Evolutionary conservation across 306 rosid genomes (phyloP).

Genomic region (Mimosa bimucronata): DNA sequence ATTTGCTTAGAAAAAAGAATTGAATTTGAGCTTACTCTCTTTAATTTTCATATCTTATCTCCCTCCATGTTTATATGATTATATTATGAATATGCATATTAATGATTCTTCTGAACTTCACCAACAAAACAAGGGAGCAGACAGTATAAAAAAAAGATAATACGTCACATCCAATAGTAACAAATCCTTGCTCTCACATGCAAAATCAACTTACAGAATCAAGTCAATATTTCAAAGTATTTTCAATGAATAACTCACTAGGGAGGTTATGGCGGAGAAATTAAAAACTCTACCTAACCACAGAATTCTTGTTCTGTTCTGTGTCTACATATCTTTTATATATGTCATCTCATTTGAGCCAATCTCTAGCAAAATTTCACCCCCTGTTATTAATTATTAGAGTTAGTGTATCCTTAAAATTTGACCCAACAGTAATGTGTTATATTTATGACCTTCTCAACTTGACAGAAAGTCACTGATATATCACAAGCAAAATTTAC

Average conservation of each 20-base stretch:
- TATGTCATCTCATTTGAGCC: not conserved
- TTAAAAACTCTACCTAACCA: constrained; percentile 36
- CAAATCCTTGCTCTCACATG: constrained; percentile 26
- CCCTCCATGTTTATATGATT: not conserved
- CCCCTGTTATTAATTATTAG: not conserved
- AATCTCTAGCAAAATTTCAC: not conserved
- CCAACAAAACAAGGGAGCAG: not conserved
- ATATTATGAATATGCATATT: not conserved
- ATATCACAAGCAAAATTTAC: constrained; percentile 40
- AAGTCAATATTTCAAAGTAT: constrained; percentile 40
- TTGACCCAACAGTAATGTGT: not conserved
- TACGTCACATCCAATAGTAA: constrained; percentile 39
- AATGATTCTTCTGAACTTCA: not conserved
- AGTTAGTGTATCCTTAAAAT: not conserved
- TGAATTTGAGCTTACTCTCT: not conserved
- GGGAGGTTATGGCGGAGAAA: constrained; percentile 29
- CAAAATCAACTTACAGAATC: constrained; percentile 30
- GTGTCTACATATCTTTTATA: not conserved
- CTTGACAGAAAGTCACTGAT: constrained; percentile 34
- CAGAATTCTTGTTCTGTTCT: constrained; percentile 5
- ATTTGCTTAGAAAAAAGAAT: not conserved
- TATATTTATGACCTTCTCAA: constrained; percentile 18
- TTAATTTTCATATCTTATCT: not conserved
- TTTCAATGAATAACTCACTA: constrained; percentile 15
- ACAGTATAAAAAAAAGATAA: constrained; percentile 34